Conservation (phyloP, 768 basidiomycete genomes). For the Multifurca ochricompacta region DNA sequence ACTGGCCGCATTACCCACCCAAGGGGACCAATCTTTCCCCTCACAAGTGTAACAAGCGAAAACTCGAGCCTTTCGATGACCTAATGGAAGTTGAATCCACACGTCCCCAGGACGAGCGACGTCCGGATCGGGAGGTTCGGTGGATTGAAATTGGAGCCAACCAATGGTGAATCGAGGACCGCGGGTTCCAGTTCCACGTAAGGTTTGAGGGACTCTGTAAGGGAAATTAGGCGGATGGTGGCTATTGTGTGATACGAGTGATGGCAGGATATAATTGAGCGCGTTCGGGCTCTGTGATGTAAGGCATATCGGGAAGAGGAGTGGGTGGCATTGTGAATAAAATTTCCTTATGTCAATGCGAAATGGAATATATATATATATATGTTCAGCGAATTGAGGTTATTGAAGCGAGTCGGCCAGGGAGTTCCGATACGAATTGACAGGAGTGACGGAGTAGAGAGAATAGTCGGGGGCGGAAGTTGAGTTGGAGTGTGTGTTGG, state of each 20-base stretch:
- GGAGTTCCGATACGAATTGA: too few relatives aligned
- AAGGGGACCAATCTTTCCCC: constrained; percentile 13
- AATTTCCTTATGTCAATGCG: too few relatives aligned
- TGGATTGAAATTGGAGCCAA: constrained; percentile 14
- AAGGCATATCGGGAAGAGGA: constrained; percentile 8
- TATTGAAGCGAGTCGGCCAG: too few relatives aligned
- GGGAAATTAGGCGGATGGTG: constrained; percentile 11
- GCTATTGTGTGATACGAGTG: constrained; percentile 4
- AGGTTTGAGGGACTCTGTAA: constrained; percentile 3
- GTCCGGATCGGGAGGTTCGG: constrained; percentile 13
- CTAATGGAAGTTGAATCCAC: constrained; percentile 15
- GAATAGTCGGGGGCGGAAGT: too few relatives aligned
- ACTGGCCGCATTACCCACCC: constrained; percentile 2
- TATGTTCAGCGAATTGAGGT: too few relatives aligned
- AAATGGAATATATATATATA: too few relatives aligned
- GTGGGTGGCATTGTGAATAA: background rate
- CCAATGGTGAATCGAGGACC: constrained; percentile 14
- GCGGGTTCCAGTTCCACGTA: background rate
- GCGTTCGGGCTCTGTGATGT: constrained; percentile 12
- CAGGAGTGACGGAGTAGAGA: too few relatives aligned
- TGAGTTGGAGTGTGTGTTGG: too few relatives aligned
- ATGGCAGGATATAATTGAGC: constrained; percentile 8
- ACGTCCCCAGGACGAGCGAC: constrained; percentile 15
- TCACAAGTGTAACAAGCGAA: constrained; percentile 10
- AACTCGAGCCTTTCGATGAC: constrained; percentile 16